Percentiles rank a stretch among this genome's conserved stretches.
Evolutionary conservation across 257 asterid genomes (phyloP).

Genomic region (Lantana camara): DNA sequence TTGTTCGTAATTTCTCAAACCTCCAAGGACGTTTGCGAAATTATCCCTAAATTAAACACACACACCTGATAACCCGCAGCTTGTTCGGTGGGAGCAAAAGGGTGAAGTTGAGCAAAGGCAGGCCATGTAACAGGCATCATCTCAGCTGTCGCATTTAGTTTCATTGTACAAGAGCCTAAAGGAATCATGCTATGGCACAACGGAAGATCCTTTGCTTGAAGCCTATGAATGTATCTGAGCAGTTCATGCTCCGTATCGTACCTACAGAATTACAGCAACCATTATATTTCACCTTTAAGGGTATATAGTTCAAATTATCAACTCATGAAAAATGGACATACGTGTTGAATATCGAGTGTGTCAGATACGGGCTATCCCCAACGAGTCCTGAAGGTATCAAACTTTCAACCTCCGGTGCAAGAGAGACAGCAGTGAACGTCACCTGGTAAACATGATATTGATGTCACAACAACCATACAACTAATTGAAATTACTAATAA

Average conservation of each 20-base stretch:
- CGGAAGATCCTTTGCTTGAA: conserved; percentile 80
- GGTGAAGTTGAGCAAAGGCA: conserved; percentile 70
- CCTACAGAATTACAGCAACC: conserved; percentile 42
- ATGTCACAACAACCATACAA: conserved; percentile 2
- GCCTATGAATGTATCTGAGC: conserved; percentile 74
- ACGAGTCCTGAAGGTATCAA: conserved; percentile 67
- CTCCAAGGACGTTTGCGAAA: too few species aligned
- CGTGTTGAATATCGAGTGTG: conserved; percentile 87
- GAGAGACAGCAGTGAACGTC: conserved; percentile 68
- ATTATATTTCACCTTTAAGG: conserved; percentile 25
- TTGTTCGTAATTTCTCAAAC: too few species aligned
- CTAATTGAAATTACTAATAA: not conserved
- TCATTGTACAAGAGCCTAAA: conserved; percentile 93
- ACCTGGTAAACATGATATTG: conserved; percentile 45
- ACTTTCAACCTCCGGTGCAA: conserved; percentile 70
- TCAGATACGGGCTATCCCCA: conserved; percentile 72
- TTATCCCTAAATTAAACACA: too few species aligned
- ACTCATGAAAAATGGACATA: conserved; percentile 35
- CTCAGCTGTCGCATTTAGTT: conserved; percentile 86
- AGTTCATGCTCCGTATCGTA: conserved; percentile 89
- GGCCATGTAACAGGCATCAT: conserved; percentile 99
- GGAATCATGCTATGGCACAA: conserved; percentile 97
- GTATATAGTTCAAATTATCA: conserved; percentile 8
- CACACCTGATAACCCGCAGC: conserved; percentile 80
- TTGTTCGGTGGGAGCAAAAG: conserved; percentile 81